Evolutionary conservation across 148 eudicot genomes (phyloP), one percentile per base, ranked within the genome.

Genomic region (Chenopodium album): DNA sequence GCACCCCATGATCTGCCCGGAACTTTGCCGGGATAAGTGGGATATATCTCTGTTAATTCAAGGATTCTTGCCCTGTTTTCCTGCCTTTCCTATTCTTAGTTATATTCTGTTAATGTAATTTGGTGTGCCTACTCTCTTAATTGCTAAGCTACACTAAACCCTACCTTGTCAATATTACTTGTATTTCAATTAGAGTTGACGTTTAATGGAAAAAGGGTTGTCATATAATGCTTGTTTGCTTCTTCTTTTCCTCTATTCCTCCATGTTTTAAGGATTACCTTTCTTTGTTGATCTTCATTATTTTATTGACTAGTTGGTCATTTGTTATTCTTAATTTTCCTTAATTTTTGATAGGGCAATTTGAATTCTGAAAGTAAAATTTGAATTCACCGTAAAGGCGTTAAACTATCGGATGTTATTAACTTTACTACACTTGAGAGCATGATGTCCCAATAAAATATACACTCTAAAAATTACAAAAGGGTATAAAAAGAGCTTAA

Each of bases 11-110:
- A 84, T 80, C 0, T 56, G 79, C 76, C 80, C 66, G 8, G 2
- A 84, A 77, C 78, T 76, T 81, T 63, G 81, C 71, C 84, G 37
- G 77, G 46, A 48, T 32, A 50, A 54, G 56, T 71, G 86, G 86
- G 73, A 11, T 77, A 17, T 31, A 50, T 65, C 47, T 23, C 41
- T n/a, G 28, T 68, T 64, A 71, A 20, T 75, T 29, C 59, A 31
- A 12, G 44, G 19, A 31, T 72, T 78, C 32, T 64, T 59, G 59
- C 19, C 48, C 48, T 62, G 9, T 78, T 26, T 83, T 71, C 14
- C n/a, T 63, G 73, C 62, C 17, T 81, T 63, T 71, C 0, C 13
- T 23, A 20, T 19, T 37, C 19, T 41, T 37, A 17, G n/a, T 71
- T 71, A 13, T 71, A 34, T 71, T 41, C 29, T 71, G 0, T 32